Evolutionary conservation across 805 yeast species (phyloP).

Genomic region (Wickerhamiella azyma): DNA sequence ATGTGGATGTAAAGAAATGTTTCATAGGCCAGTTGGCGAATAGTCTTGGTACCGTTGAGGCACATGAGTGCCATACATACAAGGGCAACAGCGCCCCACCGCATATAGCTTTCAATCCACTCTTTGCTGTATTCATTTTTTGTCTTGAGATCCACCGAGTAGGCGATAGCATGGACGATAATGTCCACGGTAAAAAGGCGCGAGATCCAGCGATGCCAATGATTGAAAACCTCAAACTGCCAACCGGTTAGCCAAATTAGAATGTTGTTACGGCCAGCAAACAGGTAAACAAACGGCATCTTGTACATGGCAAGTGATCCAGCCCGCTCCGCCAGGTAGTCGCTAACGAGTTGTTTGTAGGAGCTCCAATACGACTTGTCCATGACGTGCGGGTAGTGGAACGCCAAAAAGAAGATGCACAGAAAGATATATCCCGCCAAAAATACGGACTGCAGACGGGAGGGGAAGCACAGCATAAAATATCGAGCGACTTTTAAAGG

Average conservation of each 20-base stretch:
- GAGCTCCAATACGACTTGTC: background rate
- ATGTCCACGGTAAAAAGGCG: conserved; percentile 35
- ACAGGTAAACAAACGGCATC: conserved; percentile 43
- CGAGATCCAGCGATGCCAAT: conserved; percentile 51
- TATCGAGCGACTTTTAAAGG: conserved; percentile 12
- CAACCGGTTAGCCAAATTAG: conserved; percentile 44
- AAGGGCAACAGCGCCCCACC: conserved; percentile 21
- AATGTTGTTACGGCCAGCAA: conserved; percentile 58
- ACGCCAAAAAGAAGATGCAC: conserved; percentile 3
- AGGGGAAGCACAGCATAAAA: conserved; percentile 23
- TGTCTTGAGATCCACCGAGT: conserved; percentile 37
- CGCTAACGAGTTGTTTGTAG: background rate
- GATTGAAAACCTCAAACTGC: conserved; percentile 39
- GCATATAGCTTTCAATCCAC: conserved; percentile 29
- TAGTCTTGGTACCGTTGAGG: conserved; percentile 23
- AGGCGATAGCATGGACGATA: conserved; percentile 40
- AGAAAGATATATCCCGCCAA: conserved; percentile 25
- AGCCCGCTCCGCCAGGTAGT: conserved; percentile 8
- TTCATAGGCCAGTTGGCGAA: conserved; percentile 45
- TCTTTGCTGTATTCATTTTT: conserved; percentile 30
- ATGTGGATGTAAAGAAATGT: conserved; percentile 43
- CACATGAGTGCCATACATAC: conserved; percentile 23
- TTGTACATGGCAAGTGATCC: conserved; percentile 12
- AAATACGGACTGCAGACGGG: conserved; percentile 29
- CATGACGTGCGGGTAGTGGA: conserved; percentile 1